phyloP scores from a whole-genome alignment of 345 rosid genomes.

The Clausena lansium region DNA sequence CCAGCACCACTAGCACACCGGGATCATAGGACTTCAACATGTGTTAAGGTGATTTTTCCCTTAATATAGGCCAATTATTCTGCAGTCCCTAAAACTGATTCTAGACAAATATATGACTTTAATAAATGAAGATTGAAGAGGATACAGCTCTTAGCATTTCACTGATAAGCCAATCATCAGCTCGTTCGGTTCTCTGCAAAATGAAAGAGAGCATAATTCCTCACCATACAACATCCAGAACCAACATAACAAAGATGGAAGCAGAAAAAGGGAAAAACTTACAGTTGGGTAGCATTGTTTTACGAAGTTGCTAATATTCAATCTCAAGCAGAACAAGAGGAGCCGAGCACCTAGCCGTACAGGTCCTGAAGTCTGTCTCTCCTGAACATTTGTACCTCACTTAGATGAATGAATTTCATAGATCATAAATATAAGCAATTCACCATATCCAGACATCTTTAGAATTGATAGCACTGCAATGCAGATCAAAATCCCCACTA shows the following conservation, averaged over 20 bases:
- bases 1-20: constrained; percentile 70
- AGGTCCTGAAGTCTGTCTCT: constrained; percentile 55
- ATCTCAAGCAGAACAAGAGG: constrained; percentile 59
- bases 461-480: background rate
- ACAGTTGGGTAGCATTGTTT: constrained; percentile 80
- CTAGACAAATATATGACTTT: background rate
- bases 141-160: constrained; percentile 98
- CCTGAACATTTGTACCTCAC: constrained; percentile 34
- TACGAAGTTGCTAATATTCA: constrained; percentile 50
- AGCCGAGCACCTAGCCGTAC: constrained; percentile 65
- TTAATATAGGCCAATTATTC: background rate
- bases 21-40: constrained; percentile 69
- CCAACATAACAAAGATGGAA: background rate
- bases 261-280: constrained; percentile 23
- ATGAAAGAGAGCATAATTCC: constrained; percentile 10
- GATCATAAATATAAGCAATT: background rate
- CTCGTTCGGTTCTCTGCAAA: constrained; percentile 68
- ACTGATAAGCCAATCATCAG: constrained; percentile 64
- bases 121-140: constrained; percentile 20
- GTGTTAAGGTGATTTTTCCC: constrained; percentile 44
- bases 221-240: background rate
- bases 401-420: background rate
- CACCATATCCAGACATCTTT: background rate
- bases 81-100: background rate
- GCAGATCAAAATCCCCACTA: background rate